Percentiles rank a stretch among this genome's conserved stretches.
Evolutionary conservation across 164 flowering plant species (phyloP).

Genomic region (Echeveria elegans): DNA sequence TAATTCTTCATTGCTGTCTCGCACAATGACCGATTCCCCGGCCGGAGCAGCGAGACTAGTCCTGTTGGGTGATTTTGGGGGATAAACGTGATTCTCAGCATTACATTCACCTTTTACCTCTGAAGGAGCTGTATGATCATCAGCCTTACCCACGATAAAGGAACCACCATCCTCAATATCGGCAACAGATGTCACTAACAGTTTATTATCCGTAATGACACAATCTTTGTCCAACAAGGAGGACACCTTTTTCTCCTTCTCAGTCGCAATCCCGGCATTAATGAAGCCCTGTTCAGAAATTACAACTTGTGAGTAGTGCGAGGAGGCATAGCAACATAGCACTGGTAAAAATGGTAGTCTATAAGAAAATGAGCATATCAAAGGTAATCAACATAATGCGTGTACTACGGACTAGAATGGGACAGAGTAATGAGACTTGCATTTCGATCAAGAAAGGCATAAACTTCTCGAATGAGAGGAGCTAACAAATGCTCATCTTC

Average conservation of each 20-base stretch:
- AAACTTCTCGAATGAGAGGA: slow-evolving; percentile 69
- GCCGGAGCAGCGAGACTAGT: slow-evolving; percentile 9
- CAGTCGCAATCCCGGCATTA: slow-evolving; percentile 80
- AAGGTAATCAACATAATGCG: background rate
- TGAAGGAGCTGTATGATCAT: slow-evolving; percentile 22
- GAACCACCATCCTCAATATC: slow-evolving; percentile 69
- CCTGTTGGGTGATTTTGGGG: slow-evolving; percentile 16
- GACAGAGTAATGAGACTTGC: slow-evolving; percentile 39
- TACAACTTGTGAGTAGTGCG: slow-evolving; percentile 15
- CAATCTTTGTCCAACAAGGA: slow-evolving; percentile 19
- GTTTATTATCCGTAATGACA: slow-evolving; percentile 30
- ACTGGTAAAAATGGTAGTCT: background rate
- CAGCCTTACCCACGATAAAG: slow-evolving; percentile 42
- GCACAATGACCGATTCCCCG: slow-evolving; percentile 17
- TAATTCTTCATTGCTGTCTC: slow-evolving; percentile 19
- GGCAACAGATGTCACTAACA: slow-evolving; percentile 28
- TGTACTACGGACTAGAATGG: background rate
- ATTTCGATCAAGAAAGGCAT: slow-evolving; percentile 72
- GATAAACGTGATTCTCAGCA: slow-evolving; percentile 17
- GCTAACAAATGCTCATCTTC: slow-evolving; percentile 45
- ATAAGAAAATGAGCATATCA: background rate
- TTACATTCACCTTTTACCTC: slow-evolving; percentile 22
- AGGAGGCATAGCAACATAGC: background rate
- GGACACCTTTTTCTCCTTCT: slow-evolving; percentile 36
- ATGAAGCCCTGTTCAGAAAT: slow-evolving; percentile 75